phyloP scores from a whole-genome alignment of 2,329 filamentous ascomycete genomes.

The Verticillium alfalfae region DNA sequence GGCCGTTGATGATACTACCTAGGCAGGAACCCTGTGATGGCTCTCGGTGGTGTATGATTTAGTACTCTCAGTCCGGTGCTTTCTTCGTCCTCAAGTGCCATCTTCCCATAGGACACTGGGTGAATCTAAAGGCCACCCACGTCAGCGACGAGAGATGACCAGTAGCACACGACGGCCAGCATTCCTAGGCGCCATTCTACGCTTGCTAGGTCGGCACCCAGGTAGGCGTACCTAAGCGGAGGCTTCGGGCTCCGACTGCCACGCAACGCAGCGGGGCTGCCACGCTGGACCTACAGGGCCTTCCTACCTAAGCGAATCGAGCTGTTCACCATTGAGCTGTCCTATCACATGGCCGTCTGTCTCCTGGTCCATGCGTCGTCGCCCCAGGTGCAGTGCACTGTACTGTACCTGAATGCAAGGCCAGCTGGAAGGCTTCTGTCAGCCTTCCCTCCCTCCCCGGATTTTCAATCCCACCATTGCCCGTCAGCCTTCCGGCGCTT shows the following conservation, averaged over 20 bases:
- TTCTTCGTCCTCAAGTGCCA: neutral
- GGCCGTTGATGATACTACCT: too few species aligned
- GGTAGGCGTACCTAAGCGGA: too few species aligned
- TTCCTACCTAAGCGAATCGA: neutral
- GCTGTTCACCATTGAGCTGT: too few species aligned
- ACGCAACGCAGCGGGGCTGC: neutral
- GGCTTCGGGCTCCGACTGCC: neutral
- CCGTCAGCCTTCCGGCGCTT: neutral
- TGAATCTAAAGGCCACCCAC: neutral
- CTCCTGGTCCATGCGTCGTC: neutral
- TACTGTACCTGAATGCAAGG: neutral
- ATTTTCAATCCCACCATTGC: neutral
- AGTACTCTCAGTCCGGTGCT: neutral
- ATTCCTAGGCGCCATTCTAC: too few species aligned
- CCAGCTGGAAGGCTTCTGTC: neutral
- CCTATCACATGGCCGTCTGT: neutral
- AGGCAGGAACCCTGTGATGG: too few species aligned
- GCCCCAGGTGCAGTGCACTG: neutral
- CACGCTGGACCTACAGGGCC: neutral
- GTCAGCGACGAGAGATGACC: neutral
- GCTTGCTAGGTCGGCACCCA: too few species aligned
- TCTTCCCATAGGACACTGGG: neutral
- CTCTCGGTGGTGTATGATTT: too few species aligned
- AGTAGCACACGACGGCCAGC: too few species aligned
- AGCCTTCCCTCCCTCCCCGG: neutral